Evolutionary conservation across 2,329 filamentous ascomycete genomes (phyloP).

Genomic region (Paecilomyces dactylethromorphus): DNA sequence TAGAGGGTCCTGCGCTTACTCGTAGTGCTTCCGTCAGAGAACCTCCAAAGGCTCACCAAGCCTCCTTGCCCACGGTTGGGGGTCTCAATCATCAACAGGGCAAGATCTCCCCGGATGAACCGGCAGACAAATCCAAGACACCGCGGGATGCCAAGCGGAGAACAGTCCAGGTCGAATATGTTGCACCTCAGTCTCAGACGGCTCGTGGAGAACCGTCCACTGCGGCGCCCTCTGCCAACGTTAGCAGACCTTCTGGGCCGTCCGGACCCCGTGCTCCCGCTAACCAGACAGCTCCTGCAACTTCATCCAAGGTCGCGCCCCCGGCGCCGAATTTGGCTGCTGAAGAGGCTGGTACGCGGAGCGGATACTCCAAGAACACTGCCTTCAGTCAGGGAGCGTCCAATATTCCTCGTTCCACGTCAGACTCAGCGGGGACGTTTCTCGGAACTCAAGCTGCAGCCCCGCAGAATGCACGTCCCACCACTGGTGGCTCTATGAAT

Average conservation of each 20-base stretch:
- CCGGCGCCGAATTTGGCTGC: conserved; percentile 20
- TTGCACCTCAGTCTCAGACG: conserved; percentile 82
- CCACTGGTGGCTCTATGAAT: conserved; percentile 74
- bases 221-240: conserved; percentile 4
- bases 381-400: conserved; percentile 26
- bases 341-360: conserved; percentile 2
- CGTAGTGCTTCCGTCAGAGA: conserved; percentile 91
- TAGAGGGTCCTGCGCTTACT: conserved; percentile 59
- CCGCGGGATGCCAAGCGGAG: conserved; percentile 80
- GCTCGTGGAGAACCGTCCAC: conserved; percentile 54
- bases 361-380: conserved; percentile 10
- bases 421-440: conserved; percentile 53
- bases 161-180: conserved; percentile 96
- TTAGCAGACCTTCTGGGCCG: conserved; percentile 13
- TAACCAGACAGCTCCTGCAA: conserved; percentile 10
- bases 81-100: conserved; percentile 68
- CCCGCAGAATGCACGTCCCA: conserved; percentile 54
- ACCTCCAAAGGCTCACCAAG: conserved; percentile 59
- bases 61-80: conserved; percentile 42
- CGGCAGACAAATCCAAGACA: conserved; percentile 57
- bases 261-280: conserved; percentile 41
- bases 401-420: conserved; percentile 47
- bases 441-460: conserved; percentile 38
- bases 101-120: conserved; percentile 62
- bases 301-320: conserved; percentile 33